A percentile compares a stretch with the other conserved stretches of the same genome.
Evolutionary conservation across 331 rosid genomes (phyloP).

Genomic region (Erythrophleum ivorense): DNA sequence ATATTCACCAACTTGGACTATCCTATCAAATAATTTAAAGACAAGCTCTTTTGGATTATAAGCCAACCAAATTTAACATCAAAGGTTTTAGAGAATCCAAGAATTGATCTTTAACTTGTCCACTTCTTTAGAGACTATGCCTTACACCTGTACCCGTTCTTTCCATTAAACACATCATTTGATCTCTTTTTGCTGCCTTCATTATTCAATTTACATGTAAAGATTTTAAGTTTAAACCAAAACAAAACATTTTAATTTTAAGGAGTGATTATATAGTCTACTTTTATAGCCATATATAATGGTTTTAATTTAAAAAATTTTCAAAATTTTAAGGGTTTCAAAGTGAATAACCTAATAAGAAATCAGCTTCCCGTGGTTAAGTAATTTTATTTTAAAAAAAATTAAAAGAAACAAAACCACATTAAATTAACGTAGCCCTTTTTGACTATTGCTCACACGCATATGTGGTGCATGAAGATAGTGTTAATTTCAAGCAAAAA

Average conservation of each 20-base stretch:
- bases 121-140: conserved; percentile 82
- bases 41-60: conserved; percentile 46
- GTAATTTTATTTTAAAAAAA: neutral
- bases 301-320: no score
- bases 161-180: conserved; percentile 68
- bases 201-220: neutral
- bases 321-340: neutral
- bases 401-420: conserved; percentile 17
- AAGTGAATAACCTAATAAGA: neutral
- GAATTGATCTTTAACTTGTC: conserved; percentile 79
- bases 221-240: no score
- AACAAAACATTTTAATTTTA: no score
- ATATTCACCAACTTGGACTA: conserved; percentile 30
- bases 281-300: neutral
- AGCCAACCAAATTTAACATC: conserved; percentile 77
- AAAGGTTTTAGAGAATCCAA: conserved; percentile 69
- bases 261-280: no score
- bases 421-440: conserved; percentile 48
- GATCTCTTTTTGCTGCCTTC: conserved; percentile 53
- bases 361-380: neutral
- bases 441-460: conserved; percentile 57
- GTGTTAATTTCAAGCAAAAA: conserved; percentile 77
- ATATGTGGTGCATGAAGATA: conserved; percentile 58
- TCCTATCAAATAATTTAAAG: conserved; percentile 47
- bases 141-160: conserved; percentile 57